Evolutionary conservation across 805 yeast species (phyloP), one percentile per base, ranked within the genome.

Genomic region (Nadsonia fulvescens): DNA sequence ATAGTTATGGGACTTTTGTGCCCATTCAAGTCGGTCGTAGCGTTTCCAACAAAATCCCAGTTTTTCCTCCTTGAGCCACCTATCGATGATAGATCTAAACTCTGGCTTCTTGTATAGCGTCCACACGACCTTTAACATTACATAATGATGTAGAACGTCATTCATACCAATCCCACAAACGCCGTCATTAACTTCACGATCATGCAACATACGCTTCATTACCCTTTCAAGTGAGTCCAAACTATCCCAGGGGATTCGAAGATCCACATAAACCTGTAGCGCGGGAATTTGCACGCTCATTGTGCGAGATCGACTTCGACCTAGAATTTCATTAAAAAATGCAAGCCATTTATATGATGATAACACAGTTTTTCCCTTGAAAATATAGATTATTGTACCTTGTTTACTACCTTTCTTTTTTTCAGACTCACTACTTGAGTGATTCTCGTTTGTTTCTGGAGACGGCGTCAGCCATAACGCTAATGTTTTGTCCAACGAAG

Each of bases 21-120:
- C 40, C 79, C 81, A 73, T 37, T 79, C 89, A 5, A 82, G 42
- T 22, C 83, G 52, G 46, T 82, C 93, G 43, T 72, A 77, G 28
- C 64, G 54, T 32, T 68, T 67, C 58, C 72, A 70, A 37, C 63
- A 71, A 42, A 61, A 58, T 31, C 75, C 76, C 42, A 43, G 55
- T 34, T 43, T 39, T 10, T 23, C 17, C n/a, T 29, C 28, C 15
- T 21, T 12, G 33, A 35, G 30, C 18, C 40, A 22, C 3, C 28
- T 21, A 3, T 32, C 34, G 3, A 39, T 15, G 2, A 20, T 12
- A 5, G 27, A 24, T 14, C 21, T 25, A 18, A 34, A 30, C 7
- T 29, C 32, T 23, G 15, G 39, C 9, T 40, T 37, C 14, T 31
- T 23, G 15, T 30, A 30, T 17, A 66, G 36, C 18, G 54, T 51